Evolutionary conservation across 2,329 filamentous ascomycete genomes (phyloP), one percentile per base, ranked within the genome.

Genomic region (Dryadomyces sulphureus): DNA sequence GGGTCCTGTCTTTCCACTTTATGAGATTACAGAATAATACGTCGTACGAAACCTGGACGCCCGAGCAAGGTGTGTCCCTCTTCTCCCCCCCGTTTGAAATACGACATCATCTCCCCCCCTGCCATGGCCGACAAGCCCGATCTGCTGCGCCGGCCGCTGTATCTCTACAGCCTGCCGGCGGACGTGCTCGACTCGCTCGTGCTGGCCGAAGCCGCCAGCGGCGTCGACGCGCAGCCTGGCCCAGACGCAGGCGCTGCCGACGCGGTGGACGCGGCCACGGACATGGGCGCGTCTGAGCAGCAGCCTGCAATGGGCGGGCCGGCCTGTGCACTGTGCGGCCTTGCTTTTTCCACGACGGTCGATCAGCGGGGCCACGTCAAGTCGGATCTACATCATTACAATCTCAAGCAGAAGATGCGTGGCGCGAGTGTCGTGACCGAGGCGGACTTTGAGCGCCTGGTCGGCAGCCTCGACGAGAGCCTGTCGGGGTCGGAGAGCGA

Each of bases 361-460:
- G 90, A 96, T 50, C 90, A 96, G 59, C 77, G 86, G 50, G 74
- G 77, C 49, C 92, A 98, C 63, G 79, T 86, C 48, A 84, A 85
- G 56, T 94, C 90, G 9, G 92, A 98, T 57, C 71, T 93, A 42
- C 92, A 98, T 61, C 76, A 82, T 53, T 98, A 95, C 65, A 98
- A 98, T 60, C 65, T 96, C 50, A 96, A 94, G 64, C 84, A 90
- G 59, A 94, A 86, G 66, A 66, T 94, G 47, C 79, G 86, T 41
- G 85, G 85, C 0, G 70, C 72, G 48, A 73, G 72, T 9, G 64
- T 84, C 0, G 81, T 95, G 1, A 76, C 77, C 1, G 92, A 98
- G 58, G 61, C 59, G 7, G 88, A 94, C 30, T 98, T 98, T 54
- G 85, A 92, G 59, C 85, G 81, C 59, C 71, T 95, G 7, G 72